Evolutionary conservation across 108 stramenopile genomes (phyloP).

Genomic region (Aurantiochytrium sp.): DNA sequence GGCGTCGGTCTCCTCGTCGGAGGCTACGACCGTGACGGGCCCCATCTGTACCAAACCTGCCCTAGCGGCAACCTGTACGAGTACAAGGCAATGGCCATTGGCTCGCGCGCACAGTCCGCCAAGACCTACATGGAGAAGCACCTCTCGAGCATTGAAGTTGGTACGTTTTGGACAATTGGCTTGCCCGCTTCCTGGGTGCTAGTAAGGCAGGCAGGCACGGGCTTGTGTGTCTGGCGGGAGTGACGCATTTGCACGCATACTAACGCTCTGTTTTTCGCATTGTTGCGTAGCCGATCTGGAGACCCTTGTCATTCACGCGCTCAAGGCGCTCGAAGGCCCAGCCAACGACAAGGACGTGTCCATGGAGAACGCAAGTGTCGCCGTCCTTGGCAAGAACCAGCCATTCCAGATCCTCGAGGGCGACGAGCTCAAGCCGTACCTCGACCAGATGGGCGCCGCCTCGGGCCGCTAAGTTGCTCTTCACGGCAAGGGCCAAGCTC

Average conservation of each 20-base stretch:
- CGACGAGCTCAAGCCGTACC: conserved; percentile 12
- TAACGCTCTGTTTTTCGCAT: too few species aligned
- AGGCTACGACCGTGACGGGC: conserved; percentile 62
- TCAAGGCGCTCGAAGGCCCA: conserved; percentile 86
- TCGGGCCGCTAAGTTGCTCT: not conserved
- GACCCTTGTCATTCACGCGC: conserved; percentile 88
- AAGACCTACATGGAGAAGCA: conserved; percentile 95
- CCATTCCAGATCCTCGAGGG: conserved; percentile 32
- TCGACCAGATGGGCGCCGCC: conserved; percentile 36
- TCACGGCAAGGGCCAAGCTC: not conserved
- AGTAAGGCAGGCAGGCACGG: too few species aligned
- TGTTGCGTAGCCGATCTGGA: conserved; percentile 53
- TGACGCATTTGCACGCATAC: too few species aligned
- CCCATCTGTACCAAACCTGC: conserved; percentile 93
- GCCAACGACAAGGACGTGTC: conserved; percentile 82
- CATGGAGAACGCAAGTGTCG: conserved; percentile 76
- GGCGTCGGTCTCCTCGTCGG: conserved; percentile 94
- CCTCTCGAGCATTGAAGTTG: conserved; percentile 42
- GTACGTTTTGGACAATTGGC: too few species aligned
- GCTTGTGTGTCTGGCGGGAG: too few species aligned
- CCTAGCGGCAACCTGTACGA: conserved; percentile 94
- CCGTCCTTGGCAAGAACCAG: conserved; percentile 32
- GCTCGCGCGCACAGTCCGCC: conserved; percentile 85
- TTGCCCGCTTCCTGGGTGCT: too few species aligned
- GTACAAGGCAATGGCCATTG: conserved; percentile 89